phyloP scores from a whole-genome alignment of 441 rosid species.

The Lepidium campestre region DNA sequence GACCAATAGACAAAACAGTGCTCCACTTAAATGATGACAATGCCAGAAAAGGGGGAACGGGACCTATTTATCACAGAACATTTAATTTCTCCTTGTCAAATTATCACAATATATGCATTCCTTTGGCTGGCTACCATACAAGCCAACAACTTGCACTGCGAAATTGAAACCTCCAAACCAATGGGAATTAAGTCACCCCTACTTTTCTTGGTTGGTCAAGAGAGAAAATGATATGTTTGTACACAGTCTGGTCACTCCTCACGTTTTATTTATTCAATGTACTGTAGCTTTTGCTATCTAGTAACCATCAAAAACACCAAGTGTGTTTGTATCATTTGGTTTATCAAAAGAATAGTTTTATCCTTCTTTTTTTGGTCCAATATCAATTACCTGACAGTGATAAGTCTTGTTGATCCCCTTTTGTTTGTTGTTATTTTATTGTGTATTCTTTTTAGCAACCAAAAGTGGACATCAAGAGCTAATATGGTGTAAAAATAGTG shows the following conservation, averaged over 20 bases:
- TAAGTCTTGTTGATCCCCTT: conserved; percentile 18
- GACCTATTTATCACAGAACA: conserved; percentile 14
- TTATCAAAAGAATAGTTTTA: neutral
- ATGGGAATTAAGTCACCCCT: conserved; percentile 21
- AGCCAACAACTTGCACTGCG: conserved; percentile 21
- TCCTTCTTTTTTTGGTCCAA: conserved; percentile 9
- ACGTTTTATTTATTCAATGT: neutral
- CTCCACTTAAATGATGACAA: conserved; percentile 22
- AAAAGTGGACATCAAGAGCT: conserved; percentile 19
- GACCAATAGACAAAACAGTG: conserved; percentile 27
- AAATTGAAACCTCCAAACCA: conserved; percentile 25
- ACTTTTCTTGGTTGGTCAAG: conserved; percentile 15
- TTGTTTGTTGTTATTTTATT: neutral
- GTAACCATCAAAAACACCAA: conserved; percentile 3
- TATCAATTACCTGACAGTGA: neutral
- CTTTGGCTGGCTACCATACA: conserved; percentile 26
- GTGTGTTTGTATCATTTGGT: conserved; percentile 9
- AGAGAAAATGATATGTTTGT: conserved; percentile 12
- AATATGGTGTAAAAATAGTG: conserved; percentile 1
- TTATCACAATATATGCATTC: conserved; percentile 4
- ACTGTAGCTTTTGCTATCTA: conserved; percentile 3
- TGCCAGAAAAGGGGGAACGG: conserved; percentile 10
- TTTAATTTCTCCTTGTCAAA: conserved; percentile 4
- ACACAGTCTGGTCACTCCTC: conserved; percentile 7
- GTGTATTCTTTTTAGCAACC: conserved; percentile 23